Conservation (phyloP, 192 early-diverging fungal genomes). For the Podila epigama region DNA sequence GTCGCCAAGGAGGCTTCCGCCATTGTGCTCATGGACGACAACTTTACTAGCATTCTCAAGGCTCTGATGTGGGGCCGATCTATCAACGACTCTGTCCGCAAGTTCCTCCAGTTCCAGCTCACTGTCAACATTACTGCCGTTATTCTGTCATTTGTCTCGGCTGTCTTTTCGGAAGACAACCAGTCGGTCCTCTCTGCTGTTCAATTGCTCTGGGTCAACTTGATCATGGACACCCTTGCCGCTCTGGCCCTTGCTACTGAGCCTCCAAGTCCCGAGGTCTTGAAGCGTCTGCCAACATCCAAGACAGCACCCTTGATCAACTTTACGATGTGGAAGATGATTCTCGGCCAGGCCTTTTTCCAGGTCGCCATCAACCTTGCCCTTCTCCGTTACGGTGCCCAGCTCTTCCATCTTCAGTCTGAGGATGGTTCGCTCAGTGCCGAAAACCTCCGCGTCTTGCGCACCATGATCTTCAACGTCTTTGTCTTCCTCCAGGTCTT, state of each 20-base stretch:
- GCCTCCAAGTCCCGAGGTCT: slow-evolving; percentile 82
- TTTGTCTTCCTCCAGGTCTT: slow-evolving; percentile 97
- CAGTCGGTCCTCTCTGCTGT: slow-evolving; percentile 86
- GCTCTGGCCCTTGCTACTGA: slow-evolving; percentile 94
- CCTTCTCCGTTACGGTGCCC: slow-evolving; percentile 63
- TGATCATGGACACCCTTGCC: slow-evolving; percentile 95
- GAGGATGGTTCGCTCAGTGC: slow-evolving; percentile 11
- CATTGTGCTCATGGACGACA: slow-evolving; percentile 90
- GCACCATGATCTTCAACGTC: slow-evolving; percentile 90
- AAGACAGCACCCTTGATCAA: slow-evolving; percentile 83
- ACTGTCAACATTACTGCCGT: slow-evolving; percentile 86
- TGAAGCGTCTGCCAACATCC: slow-evolving; percentile 79
- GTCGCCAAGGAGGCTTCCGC: slow-evolving; percentile 85
- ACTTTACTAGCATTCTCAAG: slow-evolving; percentile 85
- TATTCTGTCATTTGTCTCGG: slow-evolving; percentile 71
- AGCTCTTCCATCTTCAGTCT: slow-evolving; percentile 64
- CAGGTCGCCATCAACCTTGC: slow-evolving; percentile 82
- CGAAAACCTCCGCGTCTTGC: slow-evolving; percentile 55
- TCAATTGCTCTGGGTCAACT: slow-evolving; percentile 94
- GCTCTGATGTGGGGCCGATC: slow-evolving; percentile 83
- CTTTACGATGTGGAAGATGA: slow-evolving; percentile 92
- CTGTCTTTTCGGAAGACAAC: slow-evolving; percentile 68
- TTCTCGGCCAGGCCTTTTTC: slow-evolving; percentile 89
- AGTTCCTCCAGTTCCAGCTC: slow-evolving; percentile 88
- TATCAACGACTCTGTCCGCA: slow-evolving; percentile 85